Evolutionary conservation across 2,329 filamentous ascomycete genomes (phyloP).

Genomic region (Colletotrichum sp.): DNA sequence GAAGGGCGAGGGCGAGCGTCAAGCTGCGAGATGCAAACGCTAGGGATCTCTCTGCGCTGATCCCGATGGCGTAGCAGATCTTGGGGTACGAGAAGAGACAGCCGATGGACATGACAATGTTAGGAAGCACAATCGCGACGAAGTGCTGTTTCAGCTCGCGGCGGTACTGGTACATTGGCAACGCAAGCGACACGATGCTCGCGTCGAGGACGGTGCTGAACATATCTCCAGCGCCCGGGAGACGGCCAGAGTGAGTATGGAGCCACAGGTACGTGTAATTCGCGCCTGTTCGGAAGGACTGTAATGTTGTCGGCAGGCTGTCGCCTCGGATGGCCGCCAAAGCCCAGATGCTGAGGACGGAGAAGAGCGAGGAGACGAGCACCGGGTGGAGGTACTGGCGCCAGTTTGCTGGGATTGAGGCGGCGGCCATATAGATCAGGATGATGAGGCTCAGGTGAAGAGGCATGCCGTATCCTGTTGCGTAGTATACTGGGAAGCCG

Average conservation of each 20-base stretch:
- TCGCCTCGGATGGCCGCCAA: conserved; percentile 51
- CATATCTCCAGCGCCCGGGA: conserved; percentile 62
- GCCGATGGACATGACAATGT: conserved; percentile 52
- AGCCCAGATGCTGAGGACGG: conserved; percentile 57
- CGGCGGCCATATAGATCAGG: conserved; percentile 55
- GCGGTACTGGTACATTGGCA: conserved; percentile 67
- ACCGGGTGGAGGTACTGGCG: conserved; percentile 62
- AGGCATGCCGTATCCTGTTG: conserved; percentile 55
- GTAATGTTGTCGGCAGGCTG: conserved; percentile 44
- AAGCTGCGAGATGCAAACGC: conserved; percentile 62
- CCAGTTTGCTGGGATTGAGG: conserved; percentile 53
- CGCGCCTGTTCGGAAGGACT: conserved; percentile 54
- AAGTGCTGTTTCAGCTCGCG: conserved; percentile 60
- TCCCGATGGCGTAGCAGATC: conserved; percentile 59
- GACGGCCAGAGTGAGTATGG: conserved; percentile 28
- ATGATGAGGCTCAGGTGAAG: conserved; percentile 51
- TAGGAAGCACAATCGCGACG: conserved; percentile 58
- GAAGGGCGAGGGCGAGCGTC: conserved; percentile 64
- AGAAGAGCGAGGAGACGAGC: conserved; percentile 57
- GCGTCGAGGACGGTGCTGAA: conserved; percentile 61
- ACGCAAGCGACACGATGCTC: conserved; percentile 61
- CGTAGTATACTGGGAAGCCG: conserved; percentile 61
- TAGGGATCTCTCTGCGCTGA: conserved; percentile 54
- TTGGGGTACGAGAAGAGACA: conserved; percentile 64
- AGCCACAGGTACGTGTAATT: conserved; percentile 59